Evolutionary conservation across 2,329 filamentous ascomycete genomes (phyloP), one percentile per base, ranked within the genome.

Genomic region (Fusarium sp.): DNA sequence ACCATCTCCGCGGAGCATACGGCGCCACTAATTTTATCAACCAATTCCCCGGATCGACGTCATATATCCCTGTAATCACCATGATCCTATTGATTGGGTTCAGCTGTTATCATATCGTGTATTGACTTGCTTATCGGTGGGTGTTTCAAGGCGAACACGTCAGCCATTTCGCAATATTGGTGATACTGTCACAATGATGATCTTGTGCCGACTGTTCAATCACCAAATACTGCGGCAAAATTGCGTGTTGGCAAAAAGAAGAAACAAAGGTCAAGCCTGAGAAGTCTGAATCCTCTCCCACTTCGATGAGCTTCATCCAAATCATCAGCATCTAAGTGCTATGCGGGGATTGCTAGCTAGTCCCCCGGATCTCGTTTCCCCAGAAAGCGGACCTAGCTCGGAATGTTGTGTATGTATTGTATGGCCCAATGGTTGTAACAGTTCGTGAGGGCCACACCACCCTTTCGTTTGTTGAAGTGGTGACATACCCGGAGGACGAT

Each of bases 321-420:
- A 54, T 60, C 39, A 59, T 26, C 44, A 66, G 56, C 51, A 54
- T 68, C 58, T 28, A 54, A 65, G 60, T 64, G 41, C 41, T 65
- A 39, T 74, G 70, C 57, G 73, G 73, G 69, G 72, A 51, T 44
- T 61, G 20, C 62, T 55, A 61, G 48, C 66, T 75, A 72, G 64
- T 71, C 60, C 63, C 72, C 73, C 69, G 38, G 70, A 69, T 56
- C 63, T 67, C 41, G 35, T 31, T 75, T 75, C 73, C 73, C 73
- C 73, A 65, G 73, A 75, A 58, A 59, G 60, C 62, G 62, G 63
- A 54, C 58, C 64, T 66, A 65, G 59, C 48, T 69, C 65, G 72
- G 68, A 39, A 62, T 56, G 56, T 60, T 51, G 42, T 59, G 41
- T 48, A 58, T 73, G 49, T 31, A 66, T 44, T 44, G 33, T 7